Percentiles rank a stretch among this genome's conserved stretches.
Conservation (phyloP, 257 asterid species). For the Solanum pimpinellifolium region DNA sequence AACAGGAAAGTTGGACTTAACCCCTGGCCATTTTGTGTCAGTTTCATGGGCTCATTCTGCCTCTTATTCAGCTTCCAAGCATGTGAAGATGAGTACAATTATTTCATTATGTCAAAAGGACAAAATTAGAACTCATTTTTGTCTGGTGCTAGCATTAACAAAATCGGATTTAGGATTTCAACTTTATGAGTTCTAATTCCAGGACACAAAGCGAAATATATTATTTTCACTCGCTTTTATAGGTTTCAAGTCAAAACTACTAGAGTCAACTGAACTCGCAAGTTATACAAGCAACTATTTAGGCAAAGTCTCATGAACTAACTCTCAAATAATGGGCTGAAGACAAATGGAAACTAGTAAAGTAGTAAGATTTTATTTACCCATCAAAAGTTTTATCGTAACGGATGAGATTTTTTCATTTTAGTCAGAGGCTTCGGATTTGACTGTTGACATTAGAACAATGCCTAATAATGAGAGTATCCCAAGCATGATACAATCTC, state of each 20-base stretch:
- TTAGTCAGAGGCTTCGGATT: neutral
- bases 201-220: rapidly evolving
- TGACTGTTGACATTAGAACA: neutral
- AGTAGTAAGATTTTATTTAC: neutral
- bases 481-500: neutral
- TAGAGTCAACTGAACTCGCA: neutral
- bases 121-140: neutral
- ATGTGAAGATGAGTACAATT: neutral
- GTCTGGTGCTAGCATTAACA: neutral
- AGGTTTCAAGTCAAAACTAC: neutral
- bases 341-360: neutral
- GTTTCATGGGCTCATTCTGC: neutral
- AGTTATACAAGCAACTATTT: neutral
- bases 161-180: neutral
- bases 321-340: neutral
- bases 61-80: neutral
- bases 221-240: neutral
- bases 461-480: neutral
- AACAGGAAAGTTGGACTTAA: neutral
- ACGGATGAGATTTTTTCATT: neutral
- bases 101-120: neutral
- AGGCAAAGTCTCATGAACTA: neutral
- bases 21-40: neutral
- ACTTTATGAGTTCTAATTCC: neutral
- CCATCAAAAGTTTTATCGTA: neutral